These are phyloP conservation scores for Pythium apleroticum DNA, from an alignment of 352 stramenopile genomes.

Conservation along the genomic window DNA sequence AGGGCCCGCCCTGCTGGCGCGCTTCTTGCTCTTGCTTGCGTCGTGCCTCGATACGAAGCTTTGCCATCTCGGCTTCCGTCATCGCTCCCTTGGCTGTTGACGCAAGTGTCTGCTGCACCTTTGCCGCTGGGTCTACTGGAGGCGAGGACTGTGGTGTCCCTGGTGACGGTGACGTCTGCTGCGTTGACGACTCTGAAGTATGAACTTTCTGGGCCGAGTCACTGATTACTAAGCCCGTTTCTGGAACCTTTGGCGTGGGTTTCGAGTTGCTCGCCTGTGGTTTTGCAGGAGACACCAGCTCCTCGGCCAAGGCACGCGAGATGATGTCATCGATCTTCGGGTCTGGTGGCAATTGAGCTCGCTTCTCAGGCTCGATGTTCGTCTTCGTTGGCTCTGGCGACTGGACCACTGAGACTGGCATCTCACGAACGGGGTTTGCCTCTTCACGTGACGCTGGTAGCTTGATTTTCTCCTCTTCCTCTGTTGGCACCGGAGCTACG, in stretches of 20 bases:
- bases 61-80: constrained; percentile 70
- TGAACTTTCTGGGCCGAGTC: constrained; percentile 4
- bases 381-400: background rate
- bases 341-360: background rate
- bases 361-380: background rate
- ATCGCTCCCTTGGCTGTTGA: constrained; percentile 57
- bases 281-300: constrained; percentile 7
- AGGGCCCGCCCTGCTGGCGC: constrained; percentile 26
- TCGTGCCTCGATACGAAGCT: constrained; percentile 58
- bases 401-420: background rate
- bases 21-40: constrained; percentile 56
- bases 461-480: background rate
- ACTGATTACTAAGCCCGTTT: background rate
- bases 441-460: background rate
- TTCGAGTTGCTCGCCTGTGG: background rate
- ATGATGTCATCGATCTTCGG: constrained; percentile 29
- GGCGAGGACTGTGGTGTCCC: constrained; percentile 2
- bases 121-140: constrained; percentile 11
- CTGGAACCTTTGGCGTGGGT: background rate
- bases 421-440: background rate
- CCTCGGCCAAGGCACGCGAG: constrained; percentile 23
- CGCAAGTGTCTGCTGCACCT: constrained; percentile 39
- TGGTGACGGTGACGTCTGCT: background rate
- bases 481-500: background rate
- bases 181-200: constrained; percentile 5